Evolutionary conservation across 352 stramenopile species (phyloP), one percentile per base, ranked within the genome.

Genomic region (Globisporangium carolinianum): DNA sequence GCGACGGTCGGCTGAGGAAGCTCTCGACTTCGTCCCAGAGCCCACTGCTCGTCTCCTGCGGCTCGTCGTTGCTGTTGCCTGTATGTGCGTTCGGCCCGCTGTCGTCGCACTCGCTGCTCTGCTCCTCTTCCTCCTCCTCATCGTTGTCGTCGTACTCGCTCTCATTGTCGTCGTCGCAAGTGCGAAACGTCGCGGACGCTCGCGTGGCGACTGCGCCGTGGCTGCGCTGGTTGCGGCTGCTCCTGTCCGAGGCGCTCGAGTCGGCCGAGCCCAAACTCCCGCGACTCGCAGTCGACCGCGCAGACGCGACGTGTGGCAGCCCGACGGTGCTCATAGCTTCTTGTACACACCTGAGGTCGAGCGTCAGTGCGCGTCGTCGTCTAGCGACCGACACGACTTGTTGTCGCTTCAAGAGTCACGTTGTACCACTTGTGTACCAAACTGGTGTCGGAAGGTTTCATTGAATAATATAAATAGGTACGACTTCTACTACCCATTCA

Each of bases 1-100:
- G 82, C 14, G 79, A 83, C 9, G 79, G 82, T 37, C 81, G 79
- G 63, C 75, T 92, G 38, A 89, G 67, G 53, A 92, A 92, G 36
- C 63, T 72, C 63, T 92, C 79, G 49, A 92, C 78, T 55, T 92
- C 74, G 7, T 83, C 73, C 76, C 82, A 92, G 3, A 91, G 58
- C 8, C 61, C 61, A 14, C 61, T 58, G 15, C 59, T 82, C 11
- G 60, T 57, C 46, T 86, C 75, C 53, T 86, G 73, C 8, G 74
- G 72, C 39, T 86, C 68, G 18, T 75, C 66, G 6, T 72, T 69
- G 6, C 66, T 55, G 11, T 67, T 43, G 1, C 35, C 11, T 4
- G 49, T 50, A 32, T 72, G 24, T 32, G 24, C 47, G 10, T 65
- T 57, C 11, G 60, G 43, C 18, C 51, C 46, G n/a, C 63, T 57